A percentile compares a stretch with the other conserved stretches of the same genome.
These are phyloP conservation scores for Exophiala phaeomuriformis DNA, from an alignment of 2,329 filamentous ascomycete species.

Conservation along the genomic window DNA sequence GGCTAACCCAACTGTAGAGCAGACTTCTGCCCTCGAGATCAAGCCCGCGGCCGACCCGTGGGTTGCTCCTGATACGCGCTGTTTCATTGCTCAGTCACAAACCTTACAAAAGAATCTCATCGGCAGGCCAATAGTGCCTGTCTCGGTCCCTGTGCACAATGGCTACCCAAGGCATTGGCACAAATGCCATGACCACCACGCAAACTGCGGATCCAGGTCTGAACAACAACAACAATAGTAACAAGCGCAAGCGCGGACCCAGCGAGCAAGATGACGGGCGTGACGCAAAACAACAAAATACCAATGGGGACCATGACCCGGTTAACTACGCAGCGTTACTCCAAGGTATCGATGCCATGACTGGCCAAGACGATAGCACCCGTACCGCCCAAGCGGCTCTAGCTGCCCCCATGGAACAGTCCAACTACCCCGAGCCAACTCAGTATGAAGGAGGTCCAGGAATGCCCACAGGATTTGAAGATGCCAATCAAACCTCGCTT, in stretches of 20 bases:
- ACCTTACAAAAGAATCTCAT: neutral
- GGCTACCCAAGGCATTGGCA: constrained; percentile 7
- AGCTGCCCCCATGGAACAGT: constrained; percentile 39
- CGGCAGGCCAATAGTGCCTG: constrained; percentile 3
- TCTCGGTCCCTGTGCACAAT: neutral
- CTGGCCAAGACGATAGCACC: constrained; percentile 33
- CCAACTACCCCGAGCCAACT: constrained; percentile 38
- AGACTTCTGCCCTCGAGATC: constrained; percentile 4
- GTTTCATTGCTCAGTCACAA: constrained; percentile 3
- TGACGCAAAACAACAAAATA: constrained; percentile 17
- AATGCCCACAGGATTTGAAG: constrained; percentile 10
- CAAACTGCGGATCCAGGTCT: constrained; percentile 5
- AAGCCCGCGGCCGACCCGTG: constrained; percentile 24
- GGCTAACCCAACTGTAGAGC: constrained; percentile 12
- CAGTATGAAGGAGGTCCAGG: constrained; percentile 33
- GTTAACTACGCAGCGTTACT: constrained; percentile 42
- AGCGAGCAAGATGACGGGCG: constrained; percentile 22
- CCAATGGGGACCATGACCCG: constrained; percentile 28
- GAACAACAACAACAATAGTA: constrained; percentile 20
- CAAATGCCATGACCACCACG: neutral
- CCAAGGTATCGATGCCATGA: constrained; percentile 43
- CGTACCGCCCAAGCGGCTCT: constrained; percentile 43
- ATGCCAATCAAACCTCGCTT: neutral
- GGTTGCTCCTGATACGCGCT: constrained; percentile 23
- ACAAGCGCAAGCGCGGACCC: constrained; percentile 26